phyloP scores from a whole-genome alignment of 805 yeast species.

The Danielia oregonensis region DNA sequence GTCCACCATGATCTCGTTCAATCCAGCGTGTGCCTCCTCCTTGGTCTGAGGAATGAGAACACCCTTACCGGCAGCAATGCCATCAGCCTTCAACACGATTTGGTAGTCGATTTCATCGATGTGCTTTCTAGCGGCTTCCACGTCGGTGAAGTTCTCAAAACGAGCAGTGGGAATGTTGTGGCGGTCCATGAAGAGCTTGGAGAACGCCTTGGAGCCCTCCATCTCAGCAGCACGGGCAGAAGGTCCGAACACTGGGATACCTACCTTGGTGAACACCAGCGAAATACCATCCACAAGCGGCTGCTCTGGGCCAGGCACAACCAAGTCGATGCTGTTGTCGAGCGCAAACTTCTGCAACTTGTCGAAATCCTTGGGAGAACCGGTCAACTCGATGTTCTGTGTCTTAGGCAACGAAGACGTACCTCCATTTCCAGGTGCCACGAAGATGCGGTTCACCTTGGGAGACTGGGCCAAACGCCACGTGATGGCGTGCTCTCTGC shows the following conservation, averaged over 20 bases:
- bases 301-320: constrained; percentile 98
- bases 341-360: constrained; percentile 71
- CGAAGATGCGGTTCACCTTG: constrained; percentile 67
- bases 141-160: constrained; percentile 77
- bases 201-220: constrained; percentile 96
- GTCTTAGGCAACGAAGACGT: constrained; percentile 58
- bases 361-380: constrained; percentile 64
- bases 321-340: constrained; percentile 62
- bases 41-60: constrained; percentile 84
- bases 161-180: constrained; percentile 94
- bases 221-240: constrained; percentile 80
- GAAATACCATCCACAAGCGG: constrained; percentile 94
- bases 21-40: constrained; percentile 80
- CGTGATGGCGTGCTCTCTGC: constrained; percentile 96
- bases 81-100: constrained; percentile 94
- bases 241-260: constrained; percentile 98
- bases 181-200: constrained; percentile 89
- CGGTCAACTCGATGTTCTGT: constrained; percentile 61
- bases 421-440: constrained; percentile 98
- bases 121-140: constrained; percentile 70
- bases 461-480: constrained; percentile 86
- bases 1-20: constrained; percentile 85
- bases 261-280: constrained; percentile 66
- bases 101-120: constrained; percentile 62
- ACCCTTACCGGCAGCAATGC: constrained; percentile 98